These are phyloP conservation scores for Cadophora luteo-olivacea DNA, from an alignment of 2,329 filamentous ascomycete genomes.

Conservation along the genomic window DNA sequence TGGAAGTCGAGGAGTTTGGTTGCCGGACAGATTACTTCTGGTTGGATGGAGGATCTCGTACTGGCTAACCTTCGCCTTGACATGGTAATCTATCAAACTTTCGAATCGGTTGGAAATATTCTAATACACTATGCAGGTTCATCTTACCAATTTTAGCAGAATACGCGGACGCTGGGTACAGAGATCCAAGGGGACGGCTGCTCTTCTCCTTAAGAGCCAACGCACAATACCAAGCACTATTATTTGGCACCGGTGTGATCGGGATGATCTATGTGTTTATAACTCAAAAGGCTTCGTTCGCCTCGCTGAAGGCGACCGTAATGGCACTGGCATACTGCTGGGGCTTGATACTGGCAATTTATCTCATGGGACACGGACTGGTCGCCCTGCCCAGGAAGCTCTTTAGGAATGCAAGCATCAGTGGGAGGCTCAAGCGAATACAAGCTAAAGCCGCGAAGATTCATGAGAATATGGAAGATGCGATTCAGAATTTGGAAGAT, in stretches of 20 bases:
- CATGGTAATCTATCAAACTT: slow-evolving; percentile 68
- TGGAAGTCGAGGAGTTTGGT: slow-evolving; percentile 81
- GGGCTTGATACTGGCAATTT: slow-evolving; percentile 90
- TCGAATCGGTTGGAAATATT: not conserved
- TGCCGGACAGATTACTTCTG: slow-evolving; percentile 77
- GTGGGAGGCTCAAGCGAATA: slow-evolving; percentile 73
- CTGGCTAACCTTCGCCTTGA: slow-evolving; percentile 94
- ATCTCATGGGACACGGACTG: slow-evolving; percentile 95
- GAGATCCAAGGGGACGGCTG: slow-evolving; percentile 81
- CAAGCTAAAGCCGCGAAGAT: slow-evolving; percentile 81
- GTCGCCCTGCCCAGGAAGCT: slow-evolving; percentile 87
- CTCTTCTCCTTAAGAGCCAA: slow-evolving; percentile 87
- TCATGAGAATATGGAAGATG: slow-evolving; percentile 88
- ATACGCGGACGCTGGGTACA: slow-evolving; percentile 92
- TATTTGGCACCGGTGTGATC: slow-evolving; percentile 71
- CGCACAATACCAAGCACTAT: slow-evolving; percentile 84
- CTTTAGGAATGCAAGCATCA: slow-evolving; percentile 80
- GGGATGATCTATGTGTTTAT: slow-evolving; percentile 86
- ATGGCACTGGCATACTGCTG: slow-evolving; percentile 97
- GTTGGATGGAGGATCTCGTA: slow-evolving; percentile 96
- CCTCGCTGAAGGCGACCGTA: slow-evolving; percentile 79
- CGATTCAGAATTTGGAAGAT: slow-evolving; percentile 78
- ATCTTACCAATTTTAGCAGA: slow-evolving; percentile 93
- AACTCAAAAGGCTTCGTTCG: slow-evolving; percentile 74
- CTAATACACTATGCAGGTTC: slow-evolving; percentile 59